Base-by-base conservation (phyloP, 2,329 filamentous ascomycete genomes). In the Penicillium paneum region DNA sequence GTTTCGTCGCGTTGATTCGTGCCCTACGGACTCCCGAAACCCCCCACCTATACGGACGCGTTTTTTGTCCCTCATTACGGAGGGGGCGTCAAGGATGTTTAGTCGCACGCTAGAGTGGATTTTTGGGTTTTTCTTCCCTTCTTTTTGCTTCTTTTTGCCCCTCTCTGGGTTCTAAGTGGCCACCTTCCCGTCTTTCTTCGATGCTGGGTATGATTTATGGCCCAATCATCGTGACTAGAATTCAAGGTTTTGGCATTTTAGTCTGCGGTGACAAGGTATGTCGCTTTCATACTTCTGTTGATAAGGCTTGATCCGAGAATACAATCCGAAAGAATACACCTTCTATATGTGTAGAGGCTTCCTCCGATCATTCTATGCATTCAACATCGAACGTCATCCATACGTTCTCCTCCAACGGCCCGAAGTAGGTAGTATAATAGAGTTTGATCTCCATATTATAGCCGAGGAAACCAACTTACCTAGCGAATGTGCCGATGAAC, bases 61-160 rank as follows among this genome's bases (percentile, higher is more conserved):
- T 28, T 19, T 40, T 52, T 21, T 13, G 13, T 11, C 29, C 32
- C 17, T 13, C 26, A 48, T 52, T 46, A 46, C 34, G 28, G 41
- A 38, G 31, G 50, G 17, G 35, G 43, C 43, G 35, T 52, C 21
- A 47, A 36, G 35, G 36, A 40, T 48, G 19, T 41, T 52, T 48
- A 50, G 52, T 39, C 21, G 45, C 52, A 50, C 26, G 26, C 32
- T 50, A 49, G 39, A 38, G 39, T 47, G 42, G 42, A 11, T 12
- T 19, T 15, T 21, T 21, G 21, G 21, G 21, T 24, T 24, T 24
- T 24, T 13, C 21, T 10, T 21, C 39, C 31, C 21, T 50, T 29
- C 21, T 21, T 42, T 49, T 43, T 43, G 47, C 36, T 49, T 49
- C 28, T 48, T 47, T 47, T 48, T 24, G 49, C 28, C 34, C 43